Conservation (phyloP, 2,329 filamentous ascomycete species). For the Colletotrichum sidae region DNA sequence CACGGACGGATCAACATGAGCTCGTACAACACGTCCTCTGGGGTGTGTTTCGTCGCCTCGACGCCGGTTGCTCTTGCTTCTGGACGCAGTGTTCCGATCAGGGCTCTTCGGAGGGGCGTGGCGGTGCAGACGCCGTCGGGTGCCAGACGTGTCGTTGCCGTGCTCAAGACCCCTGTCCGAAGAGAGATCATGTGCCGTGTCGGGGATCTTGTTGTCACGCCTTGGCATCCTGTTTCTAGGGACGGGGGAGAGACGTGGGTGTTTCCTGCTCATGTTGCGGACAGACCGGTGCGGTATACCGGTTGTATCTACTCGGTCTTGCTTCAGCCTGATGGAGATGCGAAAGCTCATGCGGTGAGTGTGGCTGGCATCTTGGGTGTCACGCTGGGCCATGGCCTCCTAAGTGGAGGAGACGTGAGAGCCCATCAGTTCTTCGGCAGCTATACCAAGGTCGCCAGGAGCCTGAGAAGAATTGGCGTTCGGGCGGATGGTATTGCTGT, state of each 20-base stretch:
- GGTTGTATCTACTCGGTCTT: constrained; percentile 69
- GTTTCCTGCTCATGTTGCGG: constrained; percentile 57
- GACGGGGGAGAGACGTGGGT: constrained; percentile 53
- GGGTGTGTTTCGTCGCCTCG: constrained; percentile 65
- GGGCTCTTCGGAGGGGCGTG: constrained; percentile 57
- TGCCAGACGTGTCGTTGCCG: constrained; percentile 57
- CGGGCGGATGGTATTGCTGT: constrained; percentile 54
- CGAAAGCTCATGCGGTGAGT: constrained; percentile 62
- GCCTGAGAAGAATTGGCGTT: constrained; percentile 48
- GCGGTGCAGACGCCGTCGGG: constrained; percentile 64
- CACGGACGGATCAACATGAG: constrained; percentile 52
- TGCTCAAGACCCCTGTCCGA: constrained; percentile 62
- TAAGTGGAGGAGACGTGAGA: constrained; percentile 52
- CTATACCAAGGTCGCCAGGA: constrained; percentile 55
- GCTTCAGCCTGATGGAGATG: constrained; percentile 57
- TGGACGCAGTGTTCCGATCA: constrained; percentile 53
- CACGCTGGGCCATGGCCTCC: constrained; percentile 68
- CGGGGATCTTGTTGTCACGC: constrained; percentile 62
- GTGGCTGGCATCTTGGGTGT: constrained; percentile 64
- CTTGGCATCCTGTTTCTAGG: constrained; percentile 67
- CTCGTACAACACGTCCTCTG: constrained; percentile 53
- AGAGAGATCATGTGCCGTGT: constrained; percentile 57
- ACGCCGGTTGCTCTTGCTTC: constrained; percentile 59
- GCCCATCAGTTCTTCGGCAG: constrained; percentile 68
- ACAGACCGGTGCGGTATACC: constrained; percentile 53